Percentiles rank a stretch among this genome's conserved stretches.
Conservation (phyloP, 306 rosid species). For the Lagenaria siceraria region DNA sequence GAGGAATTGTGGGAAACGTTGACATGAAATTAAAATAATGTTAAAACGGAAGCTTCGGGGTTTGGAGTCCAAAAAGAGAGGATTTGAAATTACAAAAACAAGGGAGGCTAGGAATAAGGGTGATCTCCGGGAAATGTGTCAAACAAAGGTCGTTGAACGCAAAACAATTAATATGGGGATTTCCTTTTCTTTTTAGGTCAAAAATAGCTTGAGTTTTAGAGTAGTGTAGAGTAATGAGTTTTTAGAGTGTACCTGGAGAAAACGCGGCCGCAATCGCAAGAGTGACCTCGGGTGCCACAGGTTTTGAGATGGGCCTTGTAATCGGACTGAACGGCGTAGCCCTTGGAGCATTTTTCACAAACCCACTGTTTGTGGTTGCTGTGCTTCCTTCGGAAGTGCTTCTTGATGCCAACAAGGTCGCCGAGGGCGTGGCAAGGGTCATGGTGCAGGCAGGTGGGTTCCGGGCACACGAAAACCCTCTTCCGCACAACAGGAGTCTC, state of each 20-base stretch:
- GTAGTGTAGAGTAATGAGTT: no score
- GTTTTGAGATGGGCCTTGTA: constrained; percentile 97
- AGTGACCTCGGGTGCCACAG: constrained; percentile 94
- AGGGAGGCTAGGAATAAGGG: constrained; percentile 10
- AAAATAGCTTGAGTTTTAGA: background rate
- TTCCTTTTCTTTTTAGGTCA: constrained; percentile 38
- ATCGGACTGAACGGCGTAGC: constrained; percentile 94
- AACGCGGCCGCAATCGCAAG: constrained; percentile 94
- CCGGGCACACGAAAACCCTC: constrained; percentile 92
- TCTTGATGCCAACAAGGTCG: constrained; percentile 94
- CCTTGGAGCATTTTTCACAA: constrained; percentile 79
- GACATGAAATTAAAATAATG: background rate
- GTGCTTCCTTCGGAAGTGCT: constrained; percentile 86
- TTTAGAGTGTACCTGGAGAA: constrained; percentile 41
- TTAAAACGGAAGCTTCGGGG: background rate
- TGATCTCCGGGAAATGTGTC: constrained; percentile 55
- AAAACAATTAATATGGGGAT: constrained; percentile 13
- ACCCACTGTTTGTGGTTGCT: constrained; percentile 97
- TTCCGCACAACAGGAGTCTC: constrained; percentile 76
- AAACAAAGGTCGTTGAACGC: background rate
- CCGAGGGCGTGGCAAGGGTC: constrained; percentile 95
- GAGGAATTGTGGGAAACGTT: background rate
- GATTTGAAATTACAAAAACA: background rate
- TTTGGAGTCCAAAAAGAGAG: background rate
- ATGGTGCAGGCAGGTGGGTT: constrained; percentile 88